Evolutionary conservation across 768 basidiomycete species (phyloP).

Genomic region (Neoboletus magnificus): DNA sequence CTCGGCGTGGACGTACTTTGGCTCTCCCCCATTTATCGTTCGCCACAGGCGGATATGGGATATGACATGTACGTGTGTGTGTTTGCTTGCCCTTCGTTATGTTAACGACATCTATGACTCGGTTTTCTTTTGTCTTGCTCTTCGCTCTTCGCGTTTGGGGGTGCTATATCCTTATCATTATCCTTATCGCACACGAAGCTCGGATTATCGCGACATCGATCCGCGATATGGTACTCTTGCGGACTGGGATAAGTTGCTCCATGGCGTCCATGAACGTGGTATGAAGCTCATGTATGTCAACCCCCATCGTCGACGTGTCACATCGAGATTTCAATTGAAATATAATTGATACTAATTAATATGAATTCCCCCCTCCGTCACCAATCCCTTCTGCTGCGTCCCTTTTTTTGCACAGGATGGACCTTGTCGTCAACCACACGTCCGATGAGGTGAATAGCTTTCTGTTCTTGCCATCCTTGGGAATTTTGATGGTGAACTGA

Average conservation of each 20-base stretch:
- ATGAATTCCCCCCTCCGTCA: neutral
- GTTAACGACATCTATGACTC: neutral
- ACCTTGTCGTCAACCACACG: constrained; percentile 73
- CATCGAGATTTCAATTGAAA: constrained; percentile 12
- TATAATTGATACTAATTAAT: neutral
- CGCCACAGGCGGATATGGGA: constrained; percentile 69
- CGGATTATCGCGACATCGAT: constrained; percentile 64
- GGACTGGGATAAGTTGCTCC: constrained; percentile 56
- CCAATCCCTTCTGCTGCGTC: neutral
- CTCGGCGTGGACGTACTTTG: constrained; percentile 68
- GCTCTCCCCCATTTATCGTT: constrained; percentile 60
- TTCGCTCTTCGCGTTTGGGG: neutral
- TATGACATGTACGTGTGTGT: constrained; percentile 55
- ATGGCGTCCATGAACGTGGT: constrained; percentile 54
- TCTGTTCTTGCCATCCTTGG: neutral
- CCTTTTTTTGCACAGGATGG: constrained; percentile 48
- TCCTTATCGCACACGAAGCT: constrained; percentile 35
- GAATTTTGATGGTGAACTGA: neutral
- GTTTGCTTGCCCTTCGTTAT: neutral
- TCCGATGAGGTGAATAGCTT: constrained; percentile 51
- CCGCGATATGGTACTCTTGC: constrained; percentile 59
- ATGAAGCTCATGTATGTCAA: constrained; percentile 65
- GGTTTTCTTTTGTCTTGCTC: neutral
- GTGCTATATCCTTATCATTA: constrained; percentile 7
- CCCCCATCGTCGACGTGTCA: constrained; percentile 4